Conservation (phyloP, 139 green algal species). For the Coelastrella sp. region DNA sequence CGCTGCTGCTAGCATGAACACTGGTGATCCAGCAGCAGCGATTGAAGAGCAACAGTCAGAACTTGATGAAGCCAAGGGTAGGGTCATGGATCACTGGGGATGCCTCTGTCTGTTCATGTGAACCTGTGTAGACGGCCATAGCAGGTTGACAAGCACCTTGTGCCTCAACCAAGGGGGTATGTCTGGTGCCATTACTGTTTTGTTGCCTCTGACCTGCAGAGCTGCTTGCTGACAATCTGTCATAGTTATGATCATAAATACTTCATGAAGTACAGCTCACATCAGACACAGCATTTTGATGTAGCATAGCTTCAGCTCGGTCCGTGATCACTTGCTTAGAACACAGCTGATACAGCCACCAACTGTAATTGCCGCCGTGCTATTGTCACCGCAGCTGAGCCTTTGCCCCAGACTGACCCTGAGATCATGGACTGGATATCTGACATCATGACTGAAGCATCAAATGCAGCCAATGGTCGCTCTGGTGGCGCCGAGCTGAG, state of each 20-base stretch:
- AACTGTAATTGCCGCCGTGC: background rate
- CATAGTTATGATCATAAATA: too few relatives aligned
- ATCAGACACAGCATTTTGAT: too few relatives aligned
- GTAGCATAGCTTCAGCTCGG: too few relatives aligned
- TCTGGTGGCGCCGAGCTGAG: background rate
- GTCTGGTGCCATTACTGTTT: background rate
- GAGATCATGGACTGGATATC: conserved; percentile 71
- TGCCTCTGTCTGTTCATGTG: background rate
- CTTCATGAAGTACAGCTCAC: too few relatives aligned
- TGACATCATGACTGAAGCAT: conserved; percentile 36
- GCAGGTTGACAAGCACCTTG: too few relatives aligned
- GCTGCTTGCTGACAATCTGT: too few relatives aligned
- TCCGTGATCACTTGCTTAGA: too few relatives aligned
- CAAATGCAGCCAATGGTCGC: background rate
- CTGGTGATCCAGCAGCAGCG: conserved; percentile 34
- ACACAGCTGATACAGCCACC: too few relatives aligned
- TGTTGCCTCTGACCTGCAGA: background rate
- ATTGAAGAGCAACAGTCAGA: conserved; percentile 10
- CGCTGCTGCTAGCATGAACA: conserved; percentile 4
- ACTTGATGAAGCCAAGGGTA: conserved; percentile 26
- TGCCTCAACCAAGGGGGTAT: too few relatives aligned
- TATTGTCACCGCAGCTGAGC: conserved; percentile 29
- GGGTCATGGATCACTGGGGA: background rate
- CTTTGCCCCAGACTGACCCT: conserved; percentile 57
- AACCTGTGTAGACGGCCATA: too few relatives aligned